Percentiles rank a stretch among this genome's conserved stretches.
Conservation (phyloP, 2,329 filamentous ascomycete species). For the Hymenotorrendiella dingleyae region DNA sequence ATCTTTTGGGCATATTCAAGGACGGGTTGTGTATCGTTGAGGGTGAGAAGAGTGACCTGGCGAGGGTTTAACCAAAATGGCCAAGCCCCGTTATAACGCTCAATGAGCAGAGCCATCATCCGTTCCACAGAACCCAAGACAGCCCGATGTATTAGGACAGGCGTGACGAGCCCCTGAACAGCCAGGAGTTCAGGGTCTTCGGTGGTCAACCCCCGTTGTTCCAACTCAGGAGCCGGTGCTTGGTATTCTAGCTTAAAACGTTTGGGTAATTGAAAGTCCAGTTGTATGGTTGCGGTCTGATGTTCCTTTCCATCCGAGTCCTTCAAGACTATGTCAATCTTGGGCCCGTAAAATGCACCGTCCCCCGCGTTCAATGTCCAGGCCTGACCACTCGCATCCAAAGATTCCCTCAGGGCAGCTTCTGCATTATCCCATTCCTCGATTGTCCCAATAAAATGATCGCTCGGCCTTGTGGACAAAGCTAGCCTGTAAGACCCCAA, state of each 20-base stretch:
- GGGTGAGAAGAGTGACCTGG: constrained; percentile 67
- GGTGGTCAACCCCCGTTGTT: constrained; percentile 46
- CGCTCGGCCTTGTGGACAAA: constrained; percentile 70
- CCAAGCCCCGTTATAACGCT: constrained; percentile 74
- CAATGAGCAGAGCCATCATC: constrained; percentile 78
- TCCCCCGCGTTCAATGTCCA: constrained; percentile 78
- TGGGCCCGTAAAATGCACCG: constrained; percentile 86
- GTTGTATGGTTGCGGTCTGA: constrained; percentile 82
- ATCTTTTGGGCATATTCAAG: constrained; percentile 23
- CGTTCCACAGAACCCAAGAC: constrained; percentile 80
- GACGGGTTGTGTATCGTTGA: constrained; percentile 50
- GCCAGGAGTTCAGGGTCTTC: constrained; percentile 42
- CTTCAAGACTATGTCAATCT: constrained; percentile 79
- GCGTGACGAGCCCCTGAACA: constrained; percentile 54
- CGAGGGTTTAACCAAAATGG: constrained; percentile 85
- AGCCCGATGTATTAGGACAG: constrained; percentile 80
- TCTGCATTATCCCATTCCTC: constrained; percentile 68
- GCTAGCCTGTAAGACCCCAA: constrained; percentile 70
- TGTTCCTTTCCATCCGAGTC: constrained; percentile 82
- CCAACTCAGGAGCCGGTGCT: constrained; percentile 58
- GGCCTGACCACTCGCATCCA: constrained; percentile 56
- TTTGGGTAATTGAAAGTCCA: constrained; percentile 84
- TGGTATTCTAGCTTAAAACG: constrained; percentile 73
- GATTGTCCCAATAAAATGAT: constrained; percentile 69
- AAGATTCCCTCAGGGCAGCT: constrained; percentile 55